Percentiles rank a stretch among this genome's conserved stretches.
Evolutionary conservation across 2,329 filamentous ascomycete species (phyloP).

Genomic region (Ophiostoma sp.): DNA sequence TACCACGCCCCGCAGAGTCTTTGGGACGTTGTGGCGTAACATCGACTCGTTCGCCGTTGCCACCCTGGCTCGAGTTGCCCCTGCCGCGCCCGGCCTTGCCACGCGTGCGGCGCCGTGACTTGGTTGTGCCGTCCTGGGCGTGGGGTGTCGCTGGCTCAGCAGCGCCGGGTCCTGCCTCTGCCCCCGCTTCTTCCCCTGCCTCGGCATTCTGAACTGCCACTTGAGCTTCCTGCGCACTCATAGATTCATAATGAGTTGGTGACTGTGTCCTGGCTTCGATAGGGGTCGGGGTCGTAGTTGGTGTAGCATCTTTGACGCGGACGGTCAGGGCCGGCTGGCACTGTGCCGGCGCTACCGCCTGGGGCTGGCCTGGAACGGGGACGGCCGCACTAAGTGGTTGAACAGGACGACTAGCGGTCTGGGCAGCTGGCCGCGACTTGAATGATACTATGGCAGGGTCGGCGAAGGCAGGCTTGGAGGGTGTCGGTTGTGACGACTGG

Average conservation of each 20-base stretch:
- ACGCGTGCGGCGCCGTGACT: slow-evolving; percentile 29
- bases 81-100: slow-evolving; percentile 35
- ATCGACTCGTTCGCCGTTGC: slow-evolving; percentile 31
- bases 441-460: slow-evolving; percentile 28
- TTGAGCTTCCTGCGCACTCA: slow-evolving; percentile 13
- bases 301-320: slow-evolving; percentile 5
- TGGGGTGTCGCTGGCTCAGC: not conserved
- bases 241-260: not conserved
- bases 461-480: slow-evolving; percentile 24
- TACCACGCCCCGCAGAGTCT: slow-evolving; percentile 36
- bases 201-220: not conserved
- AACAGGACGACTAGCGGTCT: not conserved
- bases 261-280: not conserved
- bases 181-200: not conserved
- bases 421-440: slow-evolving; percentile 19
- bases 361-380: not conserved
- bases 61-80: slow-evolving; percentile 28
- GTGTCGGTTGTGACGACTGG: not conserved
- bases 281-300: not conserved
- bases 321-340: not conserved
- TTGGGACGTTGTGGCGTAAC: slow-evolving; percentile 26
- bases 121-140: not conserved
- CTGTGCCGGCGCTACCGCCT: not conserved
- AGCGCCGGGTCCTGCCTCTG: not conserved
- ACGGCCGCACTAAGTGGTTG: not conserved